Conservation (phyloP, 1,284 basidiomycete species). For the Naganishia sp. region DNA sequence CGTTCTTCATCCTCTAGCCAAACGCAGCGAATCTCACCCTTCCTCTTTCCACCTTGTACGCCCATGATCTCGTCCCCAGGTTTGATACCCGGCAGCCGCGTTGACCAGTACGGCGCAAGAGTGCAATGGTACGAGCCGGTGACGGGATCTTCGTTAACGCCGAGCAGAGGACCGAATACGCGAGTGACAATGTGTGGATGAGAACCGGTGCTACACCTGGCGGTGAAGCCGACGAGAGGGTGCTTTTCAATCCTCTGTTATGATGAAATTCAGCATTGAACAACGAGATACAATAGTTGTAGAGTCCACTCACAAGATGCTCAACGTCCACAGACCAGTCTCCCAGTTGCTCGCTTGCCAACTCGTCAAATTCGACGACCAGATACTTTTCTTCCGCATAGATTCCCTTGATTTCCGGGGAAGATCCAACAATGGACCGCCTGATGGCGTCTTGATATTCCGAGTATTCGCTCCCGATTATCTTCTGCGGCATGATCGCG, state of each 20-base stretch:
- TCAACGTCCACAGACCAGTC: conserved; percentile 20
- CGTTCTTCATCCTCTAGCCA: conserved; percentile 51
- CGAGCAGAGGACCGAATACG: conserved; percentile 38
- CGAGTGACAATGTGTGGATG: conserved; percentile 16
- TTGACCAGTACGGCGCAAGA: conserved; percentile 60
- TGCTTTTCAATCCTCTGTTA: conserved; percentile 6
- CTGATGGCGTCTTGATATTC: conserved; percentile 5
- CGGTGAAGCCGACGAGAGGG: conserved; percentile 16
- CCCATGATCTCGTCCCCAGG: conserved; percentile 49
- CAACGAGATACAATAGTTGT: not conserved
- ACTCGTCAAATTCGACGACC: conserved; percentile 26
- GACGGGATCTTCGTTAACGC: conserved; percentile 61
- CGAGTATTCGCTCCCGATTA: conserved; percentile 9
- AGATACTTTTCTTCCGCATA: conserved; percentile 22
- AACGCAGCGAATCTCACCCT: conserved; percentile 58
- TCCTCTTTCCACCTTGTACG: conserved; percentile 60
- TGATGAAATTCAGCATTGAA: not conserved
- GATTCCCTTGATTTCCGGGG: conserved; percentile 16
- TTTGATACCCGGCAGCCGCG: conserved; percentile 44
- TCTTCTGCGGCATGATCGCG: conserved; percentile 19
- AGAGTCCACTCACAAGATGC: conserved; percentile 18
- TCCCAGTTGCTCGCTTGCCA: conserved; percentile 17
- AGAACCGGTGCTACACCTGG: not conserved
- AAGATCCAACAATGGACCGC: not conserved
- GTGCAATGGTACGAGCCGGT: conserved; percentile 63